Base-by-base conservation (phyloP, 2,329 filamentous ascomycete species). In the Microsporum audouinii region DNA sequence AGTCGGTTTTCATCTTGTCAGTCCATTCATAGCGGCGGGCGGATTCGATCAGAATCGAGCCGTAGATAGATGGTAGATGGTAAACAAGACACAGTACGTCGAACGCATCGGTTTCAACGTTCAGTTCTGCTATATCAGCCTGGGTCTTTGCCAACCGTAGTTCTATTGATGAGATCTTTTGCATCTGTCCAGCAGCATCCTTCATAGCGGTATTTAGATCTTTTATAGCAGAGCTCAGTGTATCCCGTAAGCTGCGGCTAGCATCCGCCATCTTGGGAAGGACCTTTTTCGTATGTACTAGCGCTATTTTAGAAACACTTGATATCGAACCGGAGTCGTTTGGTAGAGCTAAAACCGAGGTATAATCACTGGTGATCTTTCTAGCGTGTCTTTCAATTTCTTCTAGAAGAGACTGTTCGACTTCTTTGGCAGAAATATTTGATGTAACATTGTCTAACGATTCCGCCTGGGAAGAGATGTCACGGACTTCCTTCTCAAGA, bases 11-110 rank as follows among this genome's bases (percentile, higher is more conserved):
- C 72, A 97, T 87, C 74, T 95, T 96, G 59, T 95, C 89, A 10
- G 84, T 84, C 91, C 94, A 99, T 74, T 96, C 91, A 38, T 86
- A 86, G 27, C 94, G 86, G 61, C 89, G 84, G 45, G 96, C 84
- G 14, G 90, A 88, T 74, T 99, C 94, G 2, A 89, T 83, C 23
- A 95, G 78, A 62, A 96, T 88, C 1, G 91, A 91, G 0, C 91
- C 91, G 71, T 97, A 99, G 67, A 95, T 85, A 61, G 88, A 87
- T 0, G 94, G 94, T 34, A 97, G 81, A 64, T 91, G 85, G 49
- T 91, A 86, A 39, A 96, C 86, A 27, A 89, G 79, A 17, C 86
- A 85, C 27, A 99, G 79, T 45, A 89, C 83, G 64, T 95, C 87
- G 70, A 96, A 91, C 0, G 88, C 87, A 36, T 89, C 84, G 53